These are phyloP conservation scores for Maudiozyma turicensis DNA, from an alignment of 805 yeast genomes.

Conservation along the genomic window DNA sequence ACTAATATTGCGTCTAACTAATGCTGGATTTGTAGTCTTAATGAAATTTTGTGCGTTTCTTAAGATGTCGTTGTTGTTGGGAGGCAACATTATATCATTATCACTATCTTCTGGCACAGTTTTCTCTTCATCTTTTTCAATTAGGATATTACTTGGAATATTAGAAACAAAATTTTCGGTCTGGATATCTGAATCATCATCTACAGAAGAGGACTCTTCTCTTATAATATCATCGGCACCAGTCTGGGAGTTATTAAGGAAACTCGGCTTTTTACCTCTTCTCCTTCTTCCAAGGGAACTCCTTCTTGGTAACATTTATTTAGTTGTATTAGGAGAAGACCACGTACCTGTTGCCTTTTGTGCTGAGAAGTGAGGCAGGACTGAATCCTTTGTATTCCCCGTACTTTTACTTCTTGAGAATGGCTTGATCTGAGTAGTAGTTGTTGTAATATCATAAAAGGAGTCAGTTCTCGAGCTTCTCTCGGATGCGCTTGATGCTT, in stretches of 20 bases:
- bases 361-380: conserved; percentile 17
- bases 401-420: conserved; percentile 8
- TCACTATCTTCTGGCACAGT: conserved; percentile 5
- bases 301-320: conserved; percentile 9
- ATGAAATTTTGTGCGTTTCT: too few relatives aligned
- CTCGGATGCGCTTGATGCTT: conserved; percentile 33
- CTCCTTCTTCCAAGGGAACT: conserved; percentile 10
- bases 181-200: conserved; percentile 2
- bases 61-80: not conserved
- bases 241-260: conserved; percentile 10
- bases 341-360: conserved; percentile 7
- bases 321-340: conserved; percentile 9
- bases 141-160: not conserved
- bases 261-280: conserved; percentile 17
- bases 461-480: conserved; percentile 33
- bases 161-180: not conserved
- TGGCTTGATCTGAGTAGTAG: conserved; percentile 18
- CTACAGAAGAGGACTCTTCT: conserved; percentile 21
- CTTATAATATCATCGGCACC: conserved; percentile 24
- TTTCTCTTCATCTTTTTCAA: conserved; percentile 3
- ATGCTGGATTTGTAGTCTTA: not conserved
- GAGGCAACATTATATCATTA: conserved; percentile 2
- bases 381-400: conserved; percentile 13
- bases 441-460: conserved; percentile 32
- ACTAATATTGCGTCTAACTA: conserved; percentile 8